phyloP scores from a whole-genome alignment of 345 rosid genomes.

The Eucalyptus curtisii region DNA sequence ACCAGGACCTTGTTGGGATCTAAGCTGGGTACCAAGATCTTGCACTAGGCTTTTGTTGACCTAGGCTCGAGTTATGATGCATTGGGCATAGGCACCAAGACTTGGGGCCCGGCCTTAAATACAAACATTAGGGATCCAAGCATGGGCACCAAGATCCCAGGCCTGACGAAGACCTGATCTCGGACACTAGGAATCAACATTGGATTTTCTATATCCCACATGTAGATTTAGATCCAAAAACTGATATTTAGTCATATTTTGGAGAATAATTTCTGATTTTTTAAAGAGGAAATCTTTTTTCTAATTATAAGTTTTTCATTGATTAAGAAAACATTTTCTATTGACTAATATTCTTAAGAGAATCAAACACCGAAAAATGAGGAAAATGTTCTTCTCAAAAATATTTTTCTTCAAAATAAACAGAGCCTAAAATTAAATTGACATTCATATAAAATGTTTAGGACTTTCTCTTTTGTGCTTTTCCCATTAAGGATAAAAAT shows the following conservation, averaged over 20 bases:
- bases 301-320: too few species aligned
- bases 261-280: too few species aligned
- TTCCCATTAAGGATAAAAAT: not conserved
- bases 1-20: fast-evolving
- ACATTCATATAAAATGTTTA: not conserved
- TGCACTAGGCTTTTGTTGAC: fast-evolving
- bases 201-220: too few species aligned
- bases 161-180: fast-evolving
- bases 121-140: too few species aligned
- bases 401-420: too few species aligned
- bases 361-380: fast-evolving
- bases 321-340: too few species aligned
- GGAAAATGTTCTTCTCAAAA: fast-evolving
- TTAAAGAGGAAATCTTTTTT: too few species aligned
- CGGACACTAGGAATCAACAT: fast-evolving
- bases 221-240: not conserved
- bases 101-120: too few species aligned
- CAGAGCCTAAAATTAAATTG: not conserved
- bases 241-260: too few species aligned
- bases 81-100: fast-evolving
- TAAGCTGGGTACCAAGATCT: fast-evolving
- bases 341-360: fast-evolving
- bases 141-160: fast-evolving
- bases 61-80: not conserved
- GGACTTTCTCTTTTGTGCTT: too few species aligned